Conservation (phyloP, 106 monocot genomes). For the Acorus gramineus region DNA sequence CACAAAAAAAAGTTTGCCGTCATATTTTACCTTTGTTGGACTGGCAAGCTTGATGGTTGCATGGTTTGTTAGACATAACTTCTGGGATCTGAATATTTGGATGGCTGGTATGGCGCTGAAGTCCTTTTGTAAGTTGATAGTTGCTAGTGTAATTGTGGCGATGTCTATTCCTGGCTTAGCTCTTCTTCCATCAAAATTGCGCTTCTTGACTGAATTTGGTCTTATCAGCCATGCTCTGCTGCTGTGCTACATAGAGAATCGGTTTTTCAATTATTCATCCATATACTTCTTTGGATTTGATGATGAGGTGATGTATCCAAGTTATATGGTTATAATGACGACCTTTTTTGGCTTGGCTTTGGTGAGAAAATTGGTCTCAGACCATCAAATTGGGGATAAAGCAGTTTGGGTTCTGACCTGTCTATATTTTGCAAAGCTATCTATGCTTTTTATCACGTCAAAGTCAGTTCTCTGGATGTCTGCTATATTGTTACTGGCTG, state of each 20-base stretch:
- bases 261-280: slow-evolving; percentile 76
- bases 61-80: slow-evolving; percentile 94
- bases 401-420: slow-evolving; percentile 86
- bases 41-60: slow-evolving; percentile 81
- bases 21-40: slow-evolving; percentile 66
- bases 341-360: slow-evolving; percentile 76
- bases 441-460: slow-evolving; percentile 87
- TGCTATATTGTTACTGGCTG: slow-evolving; percentile 64
- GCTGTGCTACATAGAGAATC: slow-evolving; percentile 87
- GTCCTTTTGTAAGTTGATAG: slow-evolving; percentile 75
- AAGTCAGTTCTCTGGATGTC: slow-evolving; percentile 81
- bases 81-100: slow-evolving; percentile 99
- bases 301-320: slow-evolving; percentile 92
- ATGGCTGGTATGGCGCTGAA: slow-evolving; percentile 90
- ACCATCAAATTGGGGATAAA: slow-evolving; percentile 72
- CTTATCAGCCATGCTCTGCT: slow-evolving; percentile 77
- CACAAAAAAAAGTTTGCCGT: slow-evolving; percentile 77
- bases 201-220: slow-evolving; percentile 71
- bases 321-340: slow-evolving; percentile 82
- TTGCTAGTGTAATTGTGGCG: slow-evolving; percentile 58
- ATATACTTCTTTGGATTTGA: slow-evolving; percentile 94
- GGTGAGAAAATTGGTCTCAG: slow-evolving; percentile 51
- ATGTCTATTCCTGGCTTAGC: slow-evolving; percentile 83
- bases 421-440: slow-evolving; percentile 67
- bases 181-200: slow-evolving; percentile 71